Conservation (phyloP, 305 asterid genomes). For the Petunia hybrid region DNA sequence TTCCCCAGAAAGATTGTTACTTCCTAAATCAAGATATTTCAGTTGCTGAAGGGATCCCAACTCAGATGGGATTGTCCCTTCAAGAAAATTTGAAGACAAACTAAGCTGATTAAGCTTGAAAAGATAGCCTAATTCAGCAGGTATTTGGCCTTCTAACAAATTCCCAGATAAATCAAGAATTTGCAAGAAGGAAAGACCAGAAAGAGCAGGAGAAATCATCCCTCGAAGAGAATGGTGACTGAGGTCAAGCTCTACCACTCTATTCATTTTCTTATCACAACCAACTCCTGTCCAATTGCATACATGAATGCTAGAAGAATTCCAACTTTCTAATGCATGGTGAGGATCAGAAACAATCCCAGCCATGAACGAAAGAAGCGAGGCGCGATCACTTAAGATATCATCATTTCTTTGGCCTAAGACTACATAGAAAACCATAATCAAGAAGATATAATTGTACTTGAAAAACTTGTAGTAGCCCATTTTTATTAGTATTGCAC, state of each 20-base stretch:
- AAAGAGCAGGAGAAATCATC: constrained; percentile 62
- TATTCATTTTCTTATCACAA: constrained; percentile 47
- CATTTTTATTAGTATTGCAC: constrained; percentile 39
- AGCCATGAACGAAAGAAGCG: constrained; percentile 73
- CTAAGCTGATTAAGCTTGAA: constrained; percentile 64
- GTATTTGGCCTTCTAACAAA: constrained; percentile 64
- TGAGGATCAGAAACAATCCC: constrained; percentile 62
- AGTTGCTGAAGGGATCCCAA: constrained; percentile 52
- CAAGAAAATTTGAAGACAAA: constrained; percentile 66
- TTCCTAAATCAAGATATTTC: constrained; percentile 76
- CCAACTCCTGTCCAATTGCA: constrained; percentile 78
- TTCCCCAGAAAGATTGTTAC: constrained; percentile 63
- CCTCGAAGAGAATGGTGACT: constrained; percentile 67
- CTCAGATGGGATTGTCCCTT: constrained; percentile 62
- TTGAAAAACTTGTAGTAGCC: constrained; percentile 50
- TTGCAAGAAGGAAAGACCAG: constrained; percentile 53
- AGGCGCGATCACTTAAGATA: constrained; percentile 47
- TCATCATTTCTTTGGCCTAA: constrained; percentile 45
- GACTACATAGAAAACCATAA: constrained; percentile 45
- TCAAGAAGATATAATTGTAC: constrained; percentile 46
- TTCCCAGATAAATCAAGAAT: constrained; percentile 80
- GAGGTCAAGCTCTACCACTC: constrained; percentile 67
- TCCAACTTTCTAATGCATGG: constrained; percentile 59
- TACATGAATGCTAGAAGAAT: constrained; percentile 46
- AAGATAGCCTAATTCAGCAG: constrained; percentile 62